A percentile compares a stretch with the other conserved stretches of the same genome.
Conservation (phyloP, 2,329 filamentous ascomycete species). For the Penicillium sp. region DNA sequence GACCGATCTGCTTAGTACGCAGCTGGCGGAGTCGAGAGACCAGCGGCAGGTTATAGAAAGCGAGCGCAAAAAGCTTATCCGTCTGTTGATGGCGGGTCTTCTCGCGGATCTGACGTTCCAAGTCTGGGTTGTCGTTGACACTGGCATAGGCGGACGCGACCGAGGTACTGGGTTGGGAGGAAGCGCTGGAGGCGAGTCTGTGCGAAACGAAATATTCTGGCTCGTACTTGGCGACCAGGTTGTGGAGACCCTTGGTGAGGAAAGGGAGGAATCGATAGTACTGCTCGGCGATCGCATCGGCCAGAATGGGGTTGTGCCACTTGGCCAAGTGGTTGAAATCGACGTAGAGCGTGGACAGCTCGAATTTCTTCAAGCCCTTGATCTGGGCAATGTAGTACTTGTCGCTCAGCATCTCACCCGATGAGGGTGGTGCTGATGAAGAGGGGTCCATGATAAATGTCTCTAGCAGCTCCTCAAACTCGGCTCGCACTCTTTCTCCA, state of each 20-base stretch:
- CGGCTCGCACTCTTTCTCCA: conserved; percentile 66
- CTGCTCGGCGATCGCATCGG: conserved; percentile 83
- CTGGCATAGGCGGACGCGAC: conserved; percentile 64
- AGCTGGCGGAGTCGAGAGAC: conserved; percentile 85
- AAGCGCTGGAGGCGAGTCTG: conserved; percentile 75
- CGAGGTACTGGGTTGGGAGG: conserved; percentile 72
- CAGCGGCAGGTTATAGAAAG: conserved; percentile 90
- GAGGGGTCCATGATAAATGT: conserved; percentile 63
- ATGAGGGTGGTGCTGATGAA: conserved; percentile 59
- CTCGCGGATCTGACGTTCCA: conserved; percentile 61
- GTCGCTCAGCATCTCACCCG: conserved; percentile 62
- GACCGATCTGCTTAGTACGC: conserved; percentile 87
- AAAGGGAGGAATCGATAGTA: conserved; percentile 97
- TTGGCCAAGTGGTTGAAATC: conserved; percentile 78
- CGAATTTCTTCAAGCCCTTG: conserved; percentile 65
- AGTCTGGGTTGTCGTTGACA: conserved; percentile 64
- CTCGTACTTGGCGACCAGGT: conserved; percentile 92
- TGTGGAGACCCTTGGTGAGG: conserved; percentile 85
- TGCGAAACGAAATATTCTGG: conserved; percentile 93
- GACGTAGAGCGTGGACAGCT: conserved; percentile 69
- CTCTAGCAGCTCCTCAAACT: conserved; percentile 70
- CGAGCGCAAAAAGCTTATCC: conserved; percentile 91
- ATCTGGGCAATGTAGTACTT: conserved; percentile 73
- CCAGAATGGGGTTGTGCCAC: conserved; percentile 78
- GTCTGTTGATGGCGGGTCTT: conserved; percentile 92